Conservation (phyloP, 352 stramenopile genomes). For the Phytophthora ramorum region DNA sequence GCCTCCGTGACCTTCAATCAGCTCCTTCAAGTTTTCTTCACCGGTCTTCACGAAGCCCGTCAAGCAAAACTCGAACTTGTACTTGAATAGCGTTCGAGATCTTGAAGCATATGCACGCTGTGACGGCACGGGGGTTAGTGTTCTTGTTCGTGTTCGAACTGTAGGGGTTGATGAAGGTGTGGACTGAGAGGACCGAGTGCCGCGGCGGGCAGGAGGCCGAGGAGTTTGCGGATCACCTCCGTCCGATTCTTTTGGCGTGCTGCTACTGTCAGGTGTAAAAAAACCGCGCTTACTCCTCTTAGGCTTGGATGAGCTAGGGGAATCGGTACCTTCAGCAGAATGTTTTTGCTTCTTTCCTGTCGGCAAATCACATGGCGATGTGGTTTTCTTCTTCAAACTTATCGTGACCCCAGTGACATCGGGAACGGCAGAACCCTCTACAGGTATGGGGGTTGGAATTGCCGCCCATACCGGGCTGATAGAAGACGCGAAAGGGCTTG, state of each 20-base stretch:
- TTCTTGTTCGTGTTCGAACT: constrained; percentile 55
- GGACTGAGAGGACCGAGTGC: constrained; percentile 32
- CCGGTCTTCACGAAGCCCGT: constrained; percentile 70
- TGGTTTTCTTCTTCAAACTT: constrained; percentile 26
- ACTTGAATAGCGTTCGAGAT: constrained; percentile 70
- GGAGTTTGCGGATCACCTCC: constrained; percentile 20
- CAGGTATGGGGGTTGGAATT: constrained; percentile 17
- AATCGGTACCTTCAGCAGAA: constrained; percentile 5
- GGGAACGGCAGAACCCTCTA: constrained; percentile 2
- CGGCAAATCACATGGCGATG: constrained; percentile 1
- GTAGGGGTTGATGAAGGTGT: constrained; percentile 52
- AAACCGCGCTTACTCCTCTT: constrained; percentile 29
- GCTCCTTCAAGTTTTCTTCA: constrained; percentile 51
- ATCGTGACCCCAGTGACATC: constrained; percentile 1
- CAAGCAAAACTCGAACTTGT: constrained; percentile 81
- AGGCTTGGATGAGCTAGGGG: constrained; percentile 11
- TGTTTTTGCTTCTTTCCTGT: constrained; percentile 30
- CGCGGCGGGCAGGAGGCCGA: constrained; percentile 21
- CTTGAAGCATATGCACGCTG: constrained; percentile 56
- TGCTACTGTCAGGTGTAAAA: constrained; percentile 15
- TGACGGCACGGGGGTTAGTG: constrained; percentile 57
- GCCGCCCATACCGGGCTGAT: constrained; percentile 33
- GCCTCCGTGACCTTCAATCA: constrained; percentile 75
- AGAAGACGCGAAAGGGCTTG: constrained; percentile 31
- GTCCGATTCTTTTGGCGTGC: constrained; percentile 9